Conservation (phyloP, 192 early-diverging fungal species). For the Backusella morwellensis region DNA sequence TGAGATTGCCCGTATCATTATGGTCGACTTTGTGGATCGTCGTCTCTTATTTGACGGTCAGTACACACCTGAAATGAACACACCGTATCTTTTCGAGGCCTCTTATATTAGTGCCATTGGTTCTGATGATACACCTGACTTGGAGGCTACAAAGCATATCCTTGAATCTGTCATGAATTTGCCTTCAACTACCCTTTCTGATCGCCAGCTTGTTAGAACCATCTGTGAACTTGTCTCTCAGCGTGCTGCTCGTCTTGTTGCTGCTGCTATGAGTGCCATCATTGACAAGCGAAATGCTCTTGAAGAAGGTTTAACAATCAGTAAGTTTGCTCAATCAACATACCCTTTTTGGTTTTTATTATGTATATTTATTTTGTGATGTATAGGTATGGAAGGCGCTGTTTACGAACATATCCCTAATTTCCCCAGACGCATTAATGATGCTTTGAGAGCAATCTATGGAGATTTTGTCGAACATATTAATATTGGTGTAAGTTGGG, state of each 20-base stretch:
- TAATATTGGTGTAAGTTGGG: slow-evolving; percentile 35
- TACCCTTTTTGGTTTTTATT: background rate
- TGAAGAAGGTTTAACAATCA: slow-evolving; percentile 32
- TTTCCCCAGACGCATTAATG: slow-evolving; percentile 39
- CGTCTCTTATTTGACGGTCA: slow-evolving; percentile 37
- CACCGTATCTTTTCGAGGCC: slow-evolving; percentile 73
- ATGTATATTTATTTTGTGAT: background rate
- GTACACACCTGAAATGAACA: slow-evolving; percentile 61
- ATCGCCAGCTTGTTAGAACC: slow-evolving; percentile 77
- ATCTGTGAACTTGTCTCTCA: slow-evolving; percentile 82
- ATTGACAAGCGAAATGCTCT: slow-evolving; percentile 42
- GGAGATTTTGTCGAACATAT: slow-evolving; percentile 26
- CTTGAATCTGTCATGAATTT: slow-evolving; percentile 72
- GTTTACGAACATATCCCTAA: slow-evolving; percentile 62
- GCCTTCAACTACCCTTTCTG: slow-evolving; percentile 63
- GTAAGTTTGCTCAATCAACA: slow-evolving; percentile 15
- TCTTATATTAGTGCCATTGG: slow-evolving; percentile 70
- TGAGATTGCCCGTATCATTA: slow-evolving; percentile 75
- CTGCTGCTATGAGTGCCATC: slow-evolving; percentile 66
- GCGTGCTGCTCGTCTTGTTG: slow-evolving; percentile 80
- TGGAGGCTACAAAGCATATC: slow-evolving; percentile 66
- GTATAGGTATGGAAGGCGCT: slow-evolving; percentile 55
- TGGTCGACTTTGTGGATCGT: slow-evolving; percentile 74
- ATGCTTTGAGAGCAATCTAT: slow-evolving; percentile 22
- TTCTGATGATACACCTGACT: slow-evolving; percentile 63